Conservation (phyloP, 164 flowering plant species). For the Nymphaea colorata region DNA sequence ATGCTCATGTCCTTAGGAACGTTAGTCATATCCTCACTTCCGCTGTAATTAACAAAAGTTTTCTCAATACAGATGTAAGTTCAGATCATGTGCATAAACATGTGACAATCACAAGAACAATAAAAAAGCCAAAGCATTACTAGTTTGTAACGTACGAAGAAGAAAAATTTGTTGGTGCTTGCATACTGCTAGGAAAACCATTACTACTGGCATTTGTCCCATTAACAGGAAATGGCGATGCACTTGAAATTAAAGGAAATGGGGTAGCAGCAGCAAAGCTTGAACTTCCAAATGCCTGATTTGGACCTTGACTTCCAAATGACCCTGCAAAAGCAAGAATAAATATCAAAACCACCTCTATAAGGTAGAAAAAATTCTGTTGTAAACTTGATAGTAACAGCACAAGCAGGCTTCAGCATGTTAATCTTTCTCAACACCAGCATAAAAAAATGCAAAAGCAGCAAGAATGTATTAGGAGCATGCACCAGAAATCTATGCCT, state of each 20-base stretch:
- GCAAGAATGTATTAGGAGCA: too few species aligned
- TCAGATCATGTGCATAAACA: too few species aligned
- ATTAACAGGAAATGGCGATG: constrained; percentile 9
- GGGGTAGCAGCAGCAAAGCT: not conserved
- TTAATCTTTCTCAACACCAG: too few species aligned
- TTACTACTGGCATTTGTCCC: constrained; percentile 9
- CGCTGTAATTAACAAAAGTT: constrained; percentile 10
- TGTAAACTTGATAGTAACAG: too few species aligned
- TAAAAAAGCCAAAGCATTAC: not conserved
- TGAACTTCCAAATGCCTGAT: constrained; percentile 18
- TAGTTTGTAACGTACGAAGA: not conserved
- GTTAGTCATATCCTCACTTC: constrained; percentile 15
- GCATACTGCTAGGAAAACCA: not conserved
- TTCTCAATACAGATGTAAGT: not conserved
- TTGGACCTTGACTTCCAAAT: constrained; percentile 16
- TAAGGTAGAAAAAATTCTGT: too few species aligned
- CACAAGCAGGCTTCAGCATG: too few species aligned
- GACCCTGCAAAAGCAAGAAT: constrained; percentile 10
- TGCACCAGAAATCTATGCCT: too few species aligned
- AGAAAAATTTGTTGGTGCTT: not conserved
- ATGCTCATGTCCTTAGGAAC: constrained; percentile 30
- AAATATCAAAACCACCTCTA: too few species aligned
- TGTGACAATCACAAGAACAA: not conserved
- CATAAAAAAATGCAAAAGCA: too few species aligned
- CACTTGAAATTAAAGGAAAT: not conserved